Conservation (phyloP, 1,139 yeast genomes). For the Hyphopichia wangnamkhiaoensis region DNA sequence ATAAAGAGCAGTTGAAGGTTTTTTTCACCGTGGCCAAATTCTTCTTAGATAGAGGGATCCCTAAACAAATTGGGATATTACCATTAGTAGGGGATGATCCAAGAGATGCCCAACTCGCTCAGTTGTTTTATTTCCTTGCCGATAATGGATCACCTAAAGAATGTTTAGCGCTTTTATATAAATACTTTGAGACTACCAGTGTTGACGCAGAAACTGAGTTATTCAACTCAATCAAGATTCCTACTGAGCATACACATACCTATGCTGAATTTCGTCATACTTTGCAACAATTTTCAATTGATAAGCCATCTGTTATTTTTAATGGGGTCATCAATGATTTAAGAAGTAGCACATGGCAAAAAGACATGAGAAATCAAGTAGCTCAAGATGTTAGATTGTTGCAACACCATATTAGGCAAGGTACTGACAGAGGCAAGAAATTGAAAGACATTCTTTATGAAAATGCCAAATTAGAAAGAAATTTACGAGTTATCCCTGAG, state of each 20-base stretch:
- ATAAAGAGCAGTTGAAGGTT: conserved; percentile 47
- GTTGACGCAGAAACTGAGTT: conserved; percentile 27
- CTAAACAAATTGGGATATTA: conserved; percentile 80
- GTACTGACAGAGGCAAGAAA: conserved; percentile 17
- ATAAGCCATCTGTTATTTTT: conserved; percentile 56
- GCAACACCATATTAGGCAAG: conserved; percentile 23
- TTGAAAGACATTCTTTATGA: conserved; percentile 35
- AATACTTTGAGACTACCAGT: conserved; percentile 29
- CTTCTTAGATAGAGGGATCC: conserved; percentile 58
- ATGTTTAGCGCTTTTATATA: conserved; percentile 44
- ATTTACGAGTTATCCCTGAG: conserved; percentile 35
- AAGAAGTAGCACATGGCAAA: conserved; percentile 38
- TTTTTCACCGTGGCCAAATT: conserved; percentile 52
- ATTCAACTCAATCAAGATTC: conserved; percentile 19
- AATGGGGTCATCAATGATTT: conserved; percentile 68
- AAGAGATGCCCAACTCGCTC: conserved; percentile 30
- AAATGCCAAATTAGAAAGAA: conserved; percentile 34
- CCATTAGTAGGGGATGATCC: conserved; percentile 50
- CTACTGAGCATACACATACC: conserved; percentile 9
- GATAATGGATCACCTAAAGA: conserved; percentile 33
- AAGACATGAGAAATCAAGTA: conserved; percentile 39
- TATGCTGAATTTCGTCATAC: conserved; percentile 23
- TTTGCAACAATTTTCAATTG: conserved; percentile 37
- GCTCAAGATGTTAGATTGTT: conserved; percentile 36
- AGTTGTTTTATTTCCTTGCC: conserved; percentile 34